Conservation (phyloP, 768 basidiomycete genomes). For the Suillus plorans region DNA sequence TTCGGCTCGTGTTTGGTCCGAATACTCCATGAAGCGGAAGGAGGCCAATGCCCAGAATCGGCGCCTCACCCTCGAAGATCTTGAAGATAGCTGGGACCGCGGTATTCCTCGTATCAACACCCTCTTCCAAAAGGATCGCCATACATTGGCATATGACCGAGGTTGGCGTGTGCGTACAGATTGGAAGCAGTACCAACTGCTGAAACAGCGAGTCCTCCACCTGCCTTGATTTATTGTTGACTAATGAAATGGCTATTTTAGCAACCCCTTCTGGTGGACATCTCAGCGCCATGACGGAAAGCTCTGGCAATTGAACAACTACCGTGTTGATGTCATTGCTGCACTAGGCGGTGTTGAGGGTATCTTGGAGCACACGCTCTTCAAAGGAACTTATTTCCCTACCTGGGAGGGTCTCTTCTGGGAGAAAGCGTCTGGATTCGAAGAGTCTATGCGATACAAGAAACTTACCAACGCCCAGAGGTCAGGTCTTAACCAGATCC, state of each 20-base stretch:
- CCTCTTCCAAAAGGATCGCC: slow-evolving; percentile 97
- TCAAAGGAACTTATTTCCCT: slow-evolving; percentile 97
- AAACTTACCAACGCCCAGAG: slow-evolving; percentile 98
- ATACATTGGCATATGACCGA: slow-evolving; percentile 98
- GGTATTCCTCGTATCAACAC: slow-evolving; percentile 99
- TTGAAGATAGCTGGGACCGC: slow-evolving; percentile 98
- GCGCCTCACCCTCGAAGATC: slow-evolving; percentile 92
- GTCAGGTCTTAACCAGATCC: slow-evolving; percentile 96
- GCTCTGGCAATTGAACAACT: slow-evolving; percentile 96
- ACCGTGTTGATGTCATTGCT: slow-evolving; percentile 98
- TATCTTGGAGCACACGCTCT: slow-evolving; percentile 94
- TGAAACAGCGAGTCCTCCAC: slow-evolving; percentile 69
- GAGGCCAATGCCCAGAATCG: slow-evolving; percentile 99
- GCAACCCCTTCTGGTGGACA: slow-evolving; percentile 99
- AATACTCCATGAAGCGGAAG: slow-evolving; percentile 99
- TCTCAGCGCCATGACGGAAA: slow-evolving; percentile 96
- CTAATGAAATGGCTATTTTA: slow-evolving; percentile 23
- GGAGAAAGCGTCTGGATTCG: slow-evolving; percentile 98
- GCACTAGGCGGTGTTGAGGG: slow-evolving; percentile 95
- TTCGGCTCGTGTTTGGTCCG: slow-evolving; percentile 98
- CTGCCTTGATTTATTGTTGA: slow-evolving; percentile 12
- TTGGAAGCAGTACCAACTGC: slow-evolving; percentile 95
- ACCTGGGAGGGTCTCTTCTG: slow-evolving; percentile 99
- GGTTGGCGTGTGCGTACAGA: slow-evolving; percentile 98
- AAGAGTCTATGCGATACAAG: slow-evolving; percentile 94